Base-by-base conservation (phyloP, 176 grass and related monocot species). In the Elymus sibiricus region DNA sequence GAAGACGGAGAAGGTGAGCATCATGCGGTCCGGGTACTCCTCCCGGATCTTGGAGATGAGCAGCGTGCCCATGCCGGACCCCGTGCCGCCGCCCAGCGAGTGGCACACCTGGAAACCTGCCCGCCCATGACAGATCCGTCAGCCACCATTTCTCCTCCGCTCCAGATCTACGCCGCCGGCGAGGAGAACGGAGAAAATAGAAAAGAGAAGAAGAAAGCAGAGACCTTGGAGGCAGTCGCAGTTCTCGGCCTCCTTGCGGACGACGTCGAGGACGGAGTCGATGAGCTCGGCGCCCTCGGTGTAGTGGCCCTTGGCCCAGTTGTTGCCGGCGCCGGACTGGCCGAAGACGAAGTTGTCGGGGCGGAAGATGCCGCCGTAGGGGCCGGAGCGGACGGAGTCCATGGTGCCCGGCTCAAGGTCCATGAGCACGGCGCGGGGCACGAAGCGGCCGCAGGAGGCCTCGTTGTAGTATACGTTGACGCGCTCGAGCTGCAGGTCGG, bases 281-380 rank as follows among this genome's bases (percentile, higher is more conserved):
- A 98, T 98, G 83, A 97, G 87, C 90, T 97, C 92, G 1, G 95
- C 95, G 59, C 95, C 95, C 89, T 98, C 95, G 28, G 95, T 98
- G 82, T 98, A 98, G 90, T 98, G 95, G 0, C 95, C 95, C 89
- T 98, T 98, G 59, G 93, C 95, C 95, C 93, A 98, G 93, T 98
- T 98, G 85, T 98, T 98, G 2, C 93, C 93, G 13, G 95, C 95
- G 11, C 95, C 95, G 16, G 93, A 93, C 87, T 98, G 93, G 32
- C 93, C 93, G 79, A 95, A 95, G 43, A 98, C 91, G 88, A 98
- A 98, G 85, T 95, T 98, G 39, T 98, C 95, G 4, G 93, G 93
- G 28, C 91, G 81, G 76, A 98, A 95, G 84, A 98, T 95, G 49
- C 49, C 49, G 49, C 49, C 49, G 49, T 92, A 90, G 11, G 87